Evolutionary conservation across 352 stramenopile genomes (phyloP).

Genomic region (Pythium apleroticum): DNA sequence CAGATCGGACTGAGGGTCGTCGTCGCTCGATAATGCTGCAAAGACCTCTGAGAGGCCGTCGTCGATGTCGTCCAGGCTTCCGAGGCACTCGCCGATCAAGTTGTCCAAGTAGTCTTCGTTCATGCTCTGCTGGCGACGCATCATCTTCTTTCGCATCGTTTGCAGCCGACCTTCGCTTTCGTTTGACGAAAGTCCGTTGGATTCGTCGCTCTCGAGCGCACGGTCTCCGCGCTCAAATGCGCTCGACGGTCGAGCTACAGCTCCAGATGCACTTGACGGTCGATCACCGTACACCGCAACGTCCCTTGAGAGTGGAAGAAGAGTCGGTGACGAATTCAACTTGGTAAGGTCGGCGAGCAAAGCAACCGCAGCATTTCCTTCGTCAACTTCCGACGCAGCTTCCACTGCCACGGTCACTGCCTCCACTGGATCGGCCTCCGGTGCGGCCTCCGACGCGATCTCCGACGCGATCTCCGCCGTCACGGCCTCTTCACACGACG

Average conservation of each 20-base stretch:
- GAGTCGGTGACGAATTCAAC: no score
- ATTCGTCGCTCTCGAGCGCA: neutral
- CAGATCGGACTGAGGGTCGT: neutral
- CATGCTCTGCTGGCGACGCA: slow-evolving; percentile 12
- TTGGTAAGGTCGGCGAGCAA: no score
- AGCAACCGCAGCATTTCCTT: no score
- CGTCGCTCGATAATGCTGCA: slow-evolving; percentile 7
- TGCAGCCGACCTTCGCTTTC: neutral
- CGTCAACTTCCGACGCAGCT: no score
- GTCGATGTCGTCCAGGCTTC: slow-evolving; percentile 21
- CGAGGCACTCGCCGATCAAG: slow-evolving; percentile 18
- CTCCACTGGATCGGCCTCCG: no score
- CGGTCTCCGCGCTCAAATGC: neutral
- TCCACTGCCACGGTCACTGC: no score
- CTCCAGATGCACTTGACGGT: neutral
- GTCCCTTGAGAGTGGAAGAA: neutral
- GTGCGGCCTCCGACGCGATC: no score
- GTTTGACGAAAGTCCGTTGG: neutral
- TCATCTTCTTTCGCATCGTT: slow-evolving; percentile 9
- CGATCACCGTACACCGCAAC: neutral
- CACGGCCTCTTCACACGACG: neutral
- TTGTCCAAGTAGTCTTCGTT: slow-evolving; percentile 16
- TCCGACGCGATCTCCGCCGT: neutral
- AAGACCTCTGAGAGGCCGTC: slow-evolving; percentile 18
- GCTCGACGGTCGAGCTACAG: neutral